These are phyloP conservation scores for Neurospora discreta DNA, from an alignment of 495 filamentous ascomycete species.

Conservation along the genomic window DNA sequence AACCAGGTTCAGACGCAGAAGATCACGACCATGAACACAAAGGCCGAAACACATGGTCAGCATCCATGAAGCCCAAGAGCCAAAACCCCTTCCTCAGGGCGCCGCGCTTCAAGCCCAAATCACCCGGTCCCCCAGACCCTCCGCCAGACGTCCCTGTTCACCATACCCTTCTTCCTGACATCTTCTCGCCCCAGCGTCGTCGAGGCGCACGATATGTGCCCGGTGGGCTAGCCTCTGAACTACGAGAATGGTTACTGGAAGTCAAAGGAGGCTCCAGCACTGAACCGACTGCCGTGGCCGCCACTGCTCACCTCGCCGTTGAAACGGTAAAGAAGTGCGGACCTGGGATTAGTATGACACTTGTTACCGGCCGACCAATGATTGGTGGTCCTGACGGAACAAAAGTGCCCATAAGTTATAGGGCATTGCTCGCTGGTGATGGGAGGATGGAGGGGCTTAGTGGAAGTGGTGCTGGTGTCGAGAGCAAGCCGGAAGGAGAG, in stretches of 20 bases:
- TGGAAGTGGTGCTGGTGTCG: neutral
- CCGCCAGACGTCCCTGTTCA: slow-evolving; percentile 1
- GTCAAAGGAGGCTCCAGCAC: slow-evolving; percentile 21
- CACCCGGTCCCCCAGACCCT: slow-evolving; percentile 13
- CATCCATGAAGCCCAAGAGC: neutral
- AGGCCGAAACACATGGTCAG: neutral
- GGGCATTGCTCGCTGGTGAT: slow-evolving; percentile 29
- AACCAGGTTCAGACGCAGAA: slow-evolving; percentile 6
- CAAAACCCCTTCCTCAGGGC: slow-evolving; percentile 24
- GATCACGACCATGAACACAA: neutral
- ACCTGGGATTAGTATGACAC: slow-evolving; percentile 6
- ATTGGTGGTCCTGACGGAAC: neutral
- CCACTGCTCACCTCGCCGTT: slow-evolving; percentile 12
- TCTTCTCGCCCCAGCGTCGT: slow-evolving; percentile 32
- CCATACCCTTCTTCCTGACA: slow-evolving; percentile 17
- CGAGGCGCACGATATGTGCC: slow-evolving; percentile 23
- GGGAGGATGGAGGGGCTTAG: slow-evolving; percentile 10
- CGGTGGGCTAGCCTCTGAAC: slow-evolving; percentile 31
- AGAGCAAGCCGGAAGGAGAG: neutral
- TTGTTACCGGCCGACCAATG: slow-evolving; percentile 6
- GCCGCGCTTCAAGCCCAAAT: slow-evolving; percentile 33
- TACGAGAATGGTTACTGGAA: slow-evolving; percentile 36
- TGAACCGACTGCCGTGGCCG: neutral
- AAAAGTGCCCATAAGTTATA: neutral
- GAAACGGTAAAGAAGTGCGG: slow-evolving; percentile 11